These are phyloP conservation scores for Zalaria obscura DNA, from an alignment of 2,329 filamentous ascomycete species.

Conservation along the genomic window DNA sequence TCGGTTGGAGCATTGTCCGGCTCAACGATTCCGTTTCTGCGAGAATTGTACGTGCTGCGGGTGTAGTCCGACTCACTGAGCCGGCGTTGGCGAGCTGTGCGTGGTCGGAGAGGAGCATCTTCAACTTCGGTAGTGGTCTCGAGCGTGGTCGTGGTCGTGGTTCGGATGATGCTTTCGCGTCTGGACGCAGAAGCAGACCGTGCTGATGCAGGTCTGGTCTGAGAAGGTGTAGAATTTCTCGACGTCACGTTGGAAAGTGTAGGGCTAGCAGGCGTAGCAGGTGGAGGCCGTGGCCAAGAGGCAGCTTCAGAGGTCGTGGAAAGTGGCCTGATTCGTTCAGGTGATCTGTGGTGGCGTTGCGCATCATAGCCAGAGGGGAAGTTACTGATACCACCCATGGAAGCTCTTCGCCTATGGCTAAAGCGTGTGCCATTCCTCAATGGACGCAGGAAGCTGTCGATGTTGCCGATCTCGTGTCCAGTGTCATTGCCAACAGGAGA, in stretches of 20 bases:
- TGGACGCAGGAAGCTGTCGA: slow-evolving; percentile 37
- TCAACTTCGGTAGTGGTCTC: slow-evolving; percentile 24
- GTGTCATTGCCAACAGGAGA: slow-evolving; percentile 19
- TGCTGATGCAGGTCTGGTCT: slow-evolving; percentile 3
- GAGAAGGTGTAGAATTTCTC: slow-evolving; percentile 24
- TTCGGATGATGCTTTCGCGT: slow-evolving; percentile 25
- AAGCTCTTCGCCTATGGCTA: slow-evolving; percentile 37
- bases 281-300: slow-evolving; percentile 45
- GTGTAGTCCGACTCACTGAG: slow-evolving; percentile 46
- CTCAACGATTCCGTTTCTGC: slow-evolving; percentile 49
- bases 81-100: slow-evolving; percentile 36
- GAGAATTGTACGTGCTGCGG: slow-evolving; percentile 21
- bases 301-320: slow-evolving; percentile 40
- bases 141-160: slow-evolving; percentile 12
- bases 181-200: slow-evolving; percentile 9
- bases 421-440: slow-evolving; percentile 42
- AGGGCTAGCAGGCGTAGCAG: slow-evolving; percentile 48
- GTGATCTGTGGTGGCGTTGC: slow-evolving; percentile 36
- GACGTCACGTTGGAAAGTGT: slow-evolving; percentile 41
- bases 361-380: slow-evolving; percentile 37
- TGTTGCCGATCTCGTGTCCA: slow-evolving; percentile 25
- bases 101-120: slow-evolving; percentile 15
- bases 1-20: slow-evolving; percentile 40
- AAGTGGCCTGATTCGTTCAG: slow-evolving; percentile 26
- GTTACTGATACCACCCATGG: slow-evolving; percentile 37